Percentiles rank a stretch among this genome's conserved stretches.
These are phyloP conservation scores for Aspergillus uvarum DNA, from an alignment of 2,329 filamentous ascomycete species.

Conservation along the genomic window DNA sequence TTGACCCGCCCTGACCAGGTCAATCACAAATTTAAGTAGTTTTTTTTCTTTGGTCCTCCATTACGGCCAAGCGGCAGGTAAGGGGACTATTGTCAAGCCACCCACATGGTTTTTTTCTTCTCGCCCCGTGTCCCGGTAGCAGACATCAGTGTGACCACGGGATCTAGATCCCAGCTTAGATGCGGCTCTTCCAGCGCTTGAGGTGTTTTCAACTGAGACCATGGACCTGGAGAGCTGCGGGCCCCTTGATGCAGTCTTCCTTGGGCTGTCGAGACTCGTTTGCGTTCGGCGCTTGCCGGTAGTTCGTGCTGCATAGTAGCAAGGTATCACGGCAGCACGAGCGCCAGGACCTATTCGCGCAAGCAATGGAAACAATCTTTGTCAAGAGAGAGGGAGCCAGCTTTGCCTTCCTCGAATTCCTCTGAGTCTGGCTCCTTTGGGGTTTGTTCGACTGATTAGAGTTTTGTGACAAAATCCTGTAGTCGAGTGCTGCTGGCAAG, in stretches of 20 bases:
- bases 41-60: neutral
- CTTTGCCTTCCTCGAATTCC: conserved; percentile 1
- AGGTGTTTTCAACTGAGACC: neutral
- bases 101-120: neutral
- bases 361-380: neutral
- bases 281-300: neutral
- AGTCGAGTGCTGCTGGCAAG: neutral
- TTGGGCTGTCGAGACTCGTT: neutral
- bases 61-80: neutral
- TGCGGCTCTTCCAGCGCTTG: neutral
- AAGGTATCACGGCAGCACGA: conserved; percentile 3
- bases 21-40: neutral
- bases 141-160: neutral
- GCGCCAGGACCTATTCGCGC: neutral
- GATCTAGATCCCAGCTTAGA: conserved; percentile 3
- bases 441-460: neutral
- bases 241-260: neutral
- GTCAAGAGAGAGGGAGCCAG: neutral
- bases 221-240: neutral
- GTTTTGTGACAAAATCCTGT: neutral
- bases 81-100: neutral
- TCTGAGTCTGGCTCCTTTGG: neutral
- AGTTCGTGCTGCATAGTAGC: neutral
- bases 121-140: neutral
- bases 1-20: neutral